Evolutionary conservation across 805 yeast genomes (phyloP), one percentile per base, ranked within the genome.

Genomic region (Nadsonia fulvescens): DNA sequence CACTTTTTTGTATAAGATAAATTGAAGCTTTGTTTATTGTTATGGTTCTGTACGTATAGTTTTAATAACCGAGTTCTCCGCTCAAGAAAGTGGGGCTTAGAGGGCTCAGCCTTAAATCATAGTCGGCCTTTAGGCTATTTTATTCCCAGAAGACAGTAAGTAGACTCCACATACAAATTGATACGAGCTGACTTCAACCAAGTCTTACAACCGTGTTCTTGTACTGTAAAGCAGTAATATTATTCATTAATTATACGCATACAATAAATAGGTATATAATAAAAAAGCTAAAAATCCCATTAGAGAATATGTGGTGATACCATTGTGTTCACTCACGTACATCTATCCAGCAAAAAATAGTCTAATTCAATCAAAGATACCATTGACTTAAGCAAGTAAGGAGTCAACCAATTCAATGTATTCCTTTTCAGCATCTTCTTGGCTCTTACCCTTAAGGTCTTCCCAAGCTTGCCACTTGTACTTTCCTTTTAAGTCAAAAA

Each of bases 391-490:
- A 5, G 34, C 42, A 27, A 38, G 27, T 20, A 47, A 43, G 27
- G 40, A 33, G 36, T 50, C 40, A 31, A 48, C 59, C 12, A 40
- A 33, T 29, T 34, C 50, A 32, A 55, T 49, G 43, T 53, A 68
- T 53, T 81, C 63, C 41, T 63, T 37, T 62, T 86, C 96, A 33
- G 98, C 98, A 18, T 81, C 95, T 40, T 69, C 92, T 54, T 76
- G 77, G 20, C 81, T 54, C 34, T 66, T 66, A 32, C 98, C 98
- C 59, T 77, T 75, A 46, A 73, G 58, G 42, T 70, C 71, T 44
- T 73, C 73, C 96, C 96, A 89, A 6, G 96, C 66, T 49, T 83
- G 86, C 96, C 96, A 89, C 64, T 89, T 89, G 67, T 78, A 77
- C 57, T 91, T 82, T 40, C 86, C 95, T 60, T 76, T 81, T 58